Conservation (phyloP, 257 asterid species). For the Anisodus tanguticus region DNA sequence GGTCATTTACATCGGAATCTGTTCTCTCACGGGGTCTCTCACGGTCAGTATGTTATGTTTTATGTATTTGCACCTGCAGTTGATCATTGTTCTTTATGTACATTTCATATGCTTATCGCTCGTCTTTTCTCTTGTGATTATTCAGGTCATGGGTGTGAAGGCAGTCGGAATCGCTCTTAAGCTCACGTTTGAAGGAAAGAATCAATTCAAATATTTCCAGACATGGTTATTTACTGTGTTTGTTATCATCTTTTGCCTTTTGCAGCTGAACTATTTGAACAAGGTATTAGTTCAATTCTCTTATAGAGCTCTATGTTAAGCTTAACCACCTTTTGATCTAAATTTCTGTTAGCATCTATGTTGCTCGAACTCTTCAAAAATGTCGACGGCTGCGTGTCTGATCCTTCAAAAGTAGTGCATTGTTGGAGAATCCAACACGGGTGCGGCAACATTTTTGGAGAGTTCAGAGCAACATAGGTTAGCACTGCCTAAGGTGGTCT, state of each 20-base stretch:
- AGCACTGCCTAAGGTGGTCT: neutral
- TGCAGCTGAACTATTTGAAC: constrained; percentile 71
- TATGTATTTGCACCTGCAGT: neutral
- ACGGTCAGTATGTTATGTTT: constrained; percentile 54
- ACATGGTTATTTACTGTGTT: constrained; percentile 69
- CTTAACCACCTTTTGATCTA: too few relatives aligned
- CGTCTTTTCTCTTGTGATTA: constrained; percentile 8
- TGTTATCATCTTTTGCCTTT: constrained; percentile 52
- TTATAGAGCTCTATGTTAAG: neutral
- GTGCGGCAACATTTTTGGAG: neutral
- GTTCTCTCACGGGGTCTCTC: constrained; percentile 85
- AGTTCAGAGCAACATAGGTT: neutral
- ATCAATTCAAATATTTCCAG: constrained; percentile 66
- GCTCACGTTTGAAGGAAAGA: constrained; percentile 59
- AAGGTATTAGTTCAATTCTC: constrained; percentile 48
- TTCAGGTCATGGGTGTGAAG: constrained; percentile 75
- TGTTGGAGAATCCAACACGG: too few relatives aligned
- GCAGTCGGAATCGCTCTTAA: constrained; percentile 76
- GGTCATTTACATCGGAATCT: constrained; percentile 84
- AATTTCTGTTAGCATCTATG: neutral
- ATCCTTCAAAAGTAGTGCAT: neutral
- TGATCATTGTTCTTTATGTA: neutral
- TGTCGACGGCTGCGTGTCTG: neutral
- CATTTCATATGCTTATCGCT: neutral
- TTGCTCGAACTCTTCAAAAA: neutral